Evolutionary conservation across 2,329 filamentous ascomycete species (phyloP), one percentile per base, ranked within the genome.

Genomic region (Aureobasidium sp.): DNA sequence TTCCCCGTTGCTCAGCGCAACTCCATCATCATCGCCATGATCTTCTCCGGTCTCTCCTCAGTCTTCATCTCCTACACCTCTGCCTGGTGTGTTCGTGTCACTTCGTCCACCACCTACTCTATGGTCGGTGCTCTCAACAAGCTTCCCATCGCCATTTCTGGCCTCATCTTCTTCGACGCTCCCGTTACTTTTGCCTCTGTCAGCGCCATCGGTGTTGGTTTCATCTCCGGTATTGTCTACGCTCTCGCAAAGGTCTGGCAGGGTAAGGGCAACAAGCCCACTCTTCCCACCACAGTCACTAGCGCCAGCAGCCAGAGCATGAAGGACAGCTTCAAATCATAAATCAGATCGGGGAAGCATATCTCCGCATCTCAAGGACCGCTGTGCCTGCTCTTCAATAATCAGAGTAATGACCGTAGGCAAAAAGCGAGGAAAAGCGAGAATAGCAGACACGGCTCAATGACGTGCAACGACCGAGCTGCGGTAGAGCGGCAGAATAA

Each of bases 1-100:
- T 99, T 99, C 80, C 94, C 94, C 2, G 69, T 79, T n/a, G 88
- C 88, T 67, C 80, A 85, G 37, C 89, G 92, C 69, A 94, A 90
- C 76, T 84, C 81, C 68, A 86, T 97, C 69, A 83, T 96, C 68
- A 78, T 89, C 64, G 90, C 92, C 71, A 97, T 97, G 90, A 79
- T 97, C 71, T 89, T 97, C 77, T 97, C 94, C 5, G 94, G 94
- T 64, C 82, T 97, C 60, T 92, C 87, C 39, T 90, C 92, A 56
- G 92, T 97, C 71, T 96, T 97, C 79, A 99, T 99, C 76, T 97
- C 93, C n/a, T 99, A 99, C 83, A 95, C 91, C 72, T 97, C 93
- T 17, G 94, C 94, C 41, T 99, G 94, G 94, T 97, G 94, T 74
- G 95, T 99, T 66, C 92, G 94, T 68, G 90, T 96, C 67, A 97